Base-by-base conservation (phyloP, 208 protist species). In the Trichomonas tenax region DNA sequence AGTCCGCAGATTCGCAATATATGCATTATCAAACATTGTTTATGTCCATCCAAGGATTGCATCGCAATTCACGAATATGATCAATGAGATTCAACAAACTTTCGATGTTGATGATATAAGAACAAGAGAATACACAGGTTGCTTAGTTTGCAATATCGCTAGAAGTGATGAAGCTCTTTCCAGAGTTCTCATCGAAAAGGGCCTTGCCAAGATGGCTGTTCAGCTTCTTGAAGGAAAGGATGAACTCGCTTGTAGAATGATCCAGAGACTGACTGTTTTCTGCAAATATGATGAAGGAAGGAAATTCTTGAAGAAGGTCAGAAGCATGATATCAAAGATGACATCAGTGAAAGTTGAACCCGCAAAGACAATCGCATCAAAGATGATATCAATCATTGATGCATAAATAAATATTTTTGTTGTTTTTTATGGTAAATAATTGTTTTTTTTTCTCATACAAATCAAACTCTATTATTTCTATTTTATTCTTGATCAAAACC, bases 261-360 rank as follows among this genome's bases (percentile, higher is more conserved):
- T 93, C 34, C 41, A 36, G 44, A 93, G 86, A 51, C 15, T 93
- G 10, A 8, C 86, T 10, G 31, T 41, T 0, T 44, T 93, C 9
- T 93, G 86, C 51, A 93, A 93, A 38, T 93, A 93, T 58, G 44
- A 93, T 6, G 86, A 93, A 15, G 34, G 40, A 51, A 93, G 86
- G 44, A 93, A 93, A 38, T 48, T 93, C 11, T 38, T 93, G 44
- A 93, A 51, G 44, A 26, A 9, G 14, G 26, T 44, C 14, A 48
- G 86, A 38, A 51, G n/a, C 10, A 38, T 93, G 3, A 93, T 93
- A 38, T 23, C 8, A 8, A 93, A 93, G 31, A 48, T 44, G 15
- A 93, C 86, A 38, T 49, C 17, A 38, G 26, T 31, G 0, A 51
- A 48, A 31, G 34, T 40, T 38, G 86, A 93, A 38, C 17, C 26